Evolutionary conservation across 345 rosid genomes (phyloP).

Genomic region (Syzygium aqueum): DNA sequence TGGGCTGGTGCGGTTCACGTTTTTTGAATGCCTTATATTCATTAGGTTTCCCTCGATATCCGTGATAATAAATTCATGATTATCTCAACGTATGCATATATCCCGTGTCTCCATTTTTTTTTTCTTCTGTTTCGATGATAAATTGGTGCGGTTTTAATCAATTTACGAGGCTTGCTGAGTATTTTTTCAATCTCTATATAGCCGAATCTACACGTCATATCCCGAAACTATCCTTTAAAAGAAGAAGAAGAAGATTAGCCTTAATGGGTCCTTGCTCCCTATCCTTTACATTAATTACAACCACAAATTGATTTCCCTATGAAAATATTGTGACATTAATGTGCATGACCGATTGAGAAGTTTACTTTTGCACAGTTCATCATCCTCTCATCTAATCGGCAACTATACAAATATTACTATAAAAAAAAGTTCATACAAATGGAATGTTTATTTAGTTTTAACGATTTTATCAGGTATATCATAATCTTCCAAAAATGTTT

Average conservation of each 20-base stretch:
- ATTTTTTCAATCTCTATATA: too few relatives aligned
- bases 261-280: background rate
- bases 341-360: background rate
- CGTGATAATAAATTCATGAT: background rate
- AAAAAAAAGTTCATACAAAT: background rate
- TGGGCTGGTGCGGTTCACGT: background rate
- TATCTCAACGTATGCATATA: background rate
- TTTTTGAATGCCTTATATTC: background rate
- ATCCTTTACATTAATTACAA: background rate
- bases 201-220: too few relatives aligned
- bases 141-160: background rate
- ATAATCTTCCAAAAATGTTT: background rate
- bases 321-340: background rate
- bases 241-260: too few relatives aligned
- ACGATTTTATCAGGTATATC: background rate
- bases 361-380: background rate
- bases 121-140: background rate
- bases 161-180: background rate
- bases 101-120: background rate
- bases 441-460: background rate
- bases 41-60: background rate
- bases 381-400: background rate
- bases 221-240: too few relatives aligned
- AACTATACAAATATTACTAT: background rate
- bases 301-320: background rate